Percentiles rank a stretch among this genome's conserved stretches.
These are phyloP conservation scores for Raphanus hybrid DNA, from an alignment of 441 rosid species.

Conservation along the genomic window DNA sequence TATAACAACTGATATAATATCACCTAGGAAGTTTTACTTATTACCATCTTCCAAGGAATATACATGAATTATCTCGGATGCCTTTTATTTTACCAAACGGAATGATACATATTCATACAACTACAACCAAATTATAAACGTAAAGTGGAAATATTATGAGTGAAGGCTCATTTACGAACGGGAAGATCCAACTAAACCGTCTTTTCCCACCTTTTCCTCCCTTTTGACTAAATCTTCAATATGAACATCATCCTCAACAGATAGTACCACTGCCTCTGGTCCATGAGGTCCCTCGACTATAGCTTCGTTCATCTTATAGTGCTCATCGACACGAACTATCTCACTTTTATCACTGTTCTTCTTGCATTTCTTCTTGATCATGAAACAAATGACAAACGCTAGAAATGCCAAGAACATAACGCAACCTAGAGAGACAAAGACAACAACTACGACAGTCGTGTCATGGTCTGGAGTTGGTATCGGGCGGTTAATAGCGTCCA, in stretches of 20 bases:
- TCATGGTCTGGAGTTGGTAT: constrained; percentile 54
- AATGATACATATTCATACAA: constrained; percentile 20
- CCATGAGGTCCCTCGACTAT: constrained; percentile 70
- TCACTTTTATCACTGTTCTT: constrained; percentile 46
- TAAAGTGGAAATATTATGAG: constrained; percentile 8
- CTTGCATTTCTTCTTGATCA: constrained; percentile 62
- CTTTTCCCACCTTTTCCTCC: constrained; percentile 45
- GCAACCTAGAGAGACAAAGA: constrained; percentile 51
- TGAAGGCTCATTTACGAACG: constrained; percentile 16
- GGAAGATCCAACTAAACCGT: constrained; percentile 24
- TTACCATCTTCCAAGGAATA: background rate
- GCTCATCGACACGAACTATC: constrained; percentile 60
- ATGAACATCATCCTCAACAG: constrained; percentile 73
- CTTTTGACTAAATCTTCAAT: constrained; percentile 47
- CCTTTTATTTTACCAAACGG: constrained; percentile 26
- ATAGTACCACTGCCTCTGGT: constrained; percentile 46
- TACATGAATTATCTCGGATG: background rate
- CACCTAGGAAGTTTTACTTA: background rate
- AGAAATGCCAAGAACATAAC: constrained; percentile 57
- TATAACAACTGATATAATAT: too few relatives aligned
- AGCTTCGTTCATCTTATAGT: constrained; percentile 64
- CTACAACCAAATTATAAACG: constrained; percentile 3
- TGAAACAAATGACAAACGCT: constrained; percentile 53
- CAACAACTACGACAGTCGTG: constrained; percentile 60
- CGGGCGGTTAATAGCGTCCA: constrained; percentile 46